A percentile compares a stretch with the other conserved stretches of the same genome.
Evolutionary conservation across 1,139 yeast genomes (phyloP).

Genomic region (Taphrina sp.): DNA sequence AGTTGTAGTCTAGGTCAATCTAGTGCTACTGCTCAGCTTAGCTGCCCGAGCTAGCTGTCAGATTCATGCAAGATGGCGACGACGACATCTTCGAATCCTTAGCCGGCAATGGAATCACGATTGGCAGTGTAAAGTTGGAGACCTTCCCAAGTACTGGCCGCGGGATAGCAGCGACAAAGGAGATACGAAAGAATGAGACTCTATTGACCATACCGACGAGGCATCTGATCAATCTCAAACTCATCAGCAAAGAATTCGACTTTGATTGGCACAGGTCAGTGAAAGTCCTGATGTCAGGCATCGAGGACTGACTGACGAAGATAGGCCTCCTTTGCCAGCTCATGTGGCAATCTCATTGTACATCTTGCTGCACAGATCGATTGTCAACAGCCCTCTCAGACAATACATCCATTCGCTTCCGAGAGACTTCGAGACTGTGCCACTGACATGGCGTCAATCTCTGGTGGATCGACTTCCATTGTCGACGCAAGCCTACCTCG

Average conservation of each 20-base stretch:
- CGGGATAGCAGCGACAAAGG: slow-evolving; percentile 10
- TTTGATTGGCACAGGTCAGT: slow-evolving; percentile 23
- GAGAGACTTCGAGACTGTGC: slow-evolving; percentile 1
- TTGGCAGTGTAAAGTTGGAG: slow-evolving; percentile 1
- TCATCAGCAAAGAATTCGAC: slow-evolving; percentile 4
- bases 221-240: slow-evolving; percentile 23
- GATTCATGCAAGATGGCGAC: slow-evolving; percentile 9
- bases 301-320: no score
- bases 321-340: slow-evolving; percentile 24
- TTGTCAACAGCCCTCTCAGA: background rate
- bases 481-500: slow-evolving; percentile 1
- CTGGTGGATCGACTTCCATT: background rate
- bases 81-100: slow-evolving; percentile 7
- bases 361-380: background rate
- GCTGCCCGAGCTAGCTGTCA: background rate
- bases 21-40: no score
- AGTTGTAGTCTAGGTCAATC: no score
- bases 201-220: slow-evolving; percentile 17
- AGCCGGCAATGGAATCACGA: background rate
- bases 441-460: slow-evolving; percentile 7
- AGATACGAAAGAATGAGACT: slow-evolving; percentile 14
- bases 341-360: slow-evolving; percentile 27
- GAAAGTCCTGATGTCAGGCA: no score
- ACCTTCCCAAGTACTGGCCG: slow-evolving; percentile 12
- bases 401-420: slow-evolving; percentile 16